Base-by-base conservation (phyloP, 2,329 filamentous ascomycete genomes). In the Penicillium sp. region DNA sequence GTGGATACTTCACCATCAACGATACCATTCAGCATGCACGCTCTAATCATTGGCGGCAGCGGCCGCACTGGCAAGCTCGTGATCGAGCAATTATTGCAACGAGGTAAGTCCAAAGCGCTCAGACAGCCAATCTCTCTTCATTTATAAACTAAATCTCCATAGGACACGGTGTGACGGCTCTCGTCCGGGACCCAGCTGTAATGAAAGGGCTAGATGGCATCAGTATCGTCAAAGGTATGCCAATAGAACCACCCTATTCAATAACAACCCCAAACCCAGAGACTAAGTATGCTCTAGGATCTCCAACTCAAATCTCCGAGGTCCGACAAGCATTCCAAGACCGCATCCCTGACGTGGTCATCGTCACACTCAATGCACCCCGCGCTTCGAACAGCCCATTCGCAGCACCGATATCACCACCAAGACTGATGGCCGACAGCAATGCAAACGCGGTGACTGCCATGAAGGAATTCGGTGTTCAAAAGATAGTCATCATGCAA, bases 401-500 rank as follows among this genome's bases (percentile, higher is more conserved):
- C 67, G 72, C 83, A 1, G 74, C 78, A 3, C 73, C 79, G 1
- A 76, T 81, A 17, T 75, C 78, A 0, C 80, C 82, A 0, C 75
- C 76, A 0, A 75, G 79, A 3, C 73, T 86, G n/a, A 82, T 86
- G 76, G 78, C 79, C 1, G 77, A 81, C 59, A 75, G 78, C 17
- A 75, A 79, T 17, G 70, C 69, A 24, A 78, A 80, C 49, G 65
- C 79, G 3, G 65, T 80, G 13, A 63, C 72, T 0, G 73, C 70
- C 4, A 81, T 82, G 77, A 72, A 77, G 55, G 70, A 74, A 19
- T 73, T 74, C 53, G 70, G 70, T 0, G 73, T 77, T 54, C 63
- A 51, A 8, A 84, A 83, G 56, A 66, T 85, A 2, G 76, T 86
- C 28, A 75, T 84, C 53, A 79, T 86, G 72, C 83, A 81, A 13